phyloP scores from a whole-genome alignment of 768 basidiomycete genomes.

The Collybia sordida region DNA sequence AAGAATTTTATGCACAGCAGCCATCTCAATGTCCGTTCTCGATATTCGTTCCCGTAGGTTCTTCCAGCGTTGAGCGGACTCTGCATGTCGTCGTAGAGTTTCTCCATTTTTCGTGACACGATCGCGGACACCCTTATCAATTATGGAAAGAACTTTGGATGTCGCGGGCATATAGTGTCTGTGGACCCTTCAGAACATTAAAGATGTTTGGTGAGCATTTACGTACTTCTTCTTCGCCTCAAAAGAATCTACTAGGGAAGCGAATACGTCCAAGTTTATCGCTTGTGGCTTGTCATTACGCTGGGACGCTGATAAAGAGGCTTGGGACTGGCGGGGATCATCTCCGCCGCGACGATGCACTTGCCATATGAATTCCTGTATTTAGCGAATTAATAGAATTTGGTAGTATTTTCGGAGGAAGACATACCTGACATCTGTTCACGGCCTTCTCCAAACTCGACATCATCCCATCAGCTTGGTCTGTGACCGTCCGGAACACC shows the following conservation, averaged over 20 bases:
- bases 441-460: slow-evolving; percentile 91
- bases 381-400: slow-evolving; percentile 6
- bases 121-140: slow-evolving; percentile 92
- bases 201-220: slow-evolving; percentile 1
- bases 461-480: slow-evolving; percentile 99
- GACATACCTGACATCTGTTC: slow-evolving; percentile 79
- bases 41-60: slow-evolving; percentile 76
- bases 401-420: not conserved
- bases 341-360: slow-evolving; percentile 59
- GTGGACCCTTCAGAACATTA: slow-evolving; percentile 12
- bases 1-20: slow-evolving; percentile 60
- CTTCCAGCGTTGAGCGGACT: slow-evolving; percentile 85
- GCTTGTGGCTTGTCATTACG: slow-evolving; percentile 45
- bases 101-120: slow-evolving; percentile 97
- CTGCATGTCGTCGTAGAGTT: slow-evolving; percentile 84
- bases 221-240: slow-evolving; percentile 85
- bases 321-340: slow-evolving; percentile 40
- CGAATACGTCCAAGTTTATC: slow-evolving; percentile 62
- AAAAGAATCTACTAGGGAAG: slow-evolving; percentile 68
- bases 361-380: slow-evolving; percentile 84
- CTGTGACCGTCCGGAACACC: slow-evolving; percentile 90
- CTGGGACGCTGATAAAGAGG: slow-evolving; percentile 46
- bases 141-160: slow-evolving; percentile 87
- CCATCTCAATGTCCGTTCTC: slow-evolving; percentile 83
- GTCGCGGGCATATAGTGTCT: slow-evolving; percentile 96